Base-by-base conservation (phyloP, 257 asterid genomes). In the Linaria vulgaris region DNA sequence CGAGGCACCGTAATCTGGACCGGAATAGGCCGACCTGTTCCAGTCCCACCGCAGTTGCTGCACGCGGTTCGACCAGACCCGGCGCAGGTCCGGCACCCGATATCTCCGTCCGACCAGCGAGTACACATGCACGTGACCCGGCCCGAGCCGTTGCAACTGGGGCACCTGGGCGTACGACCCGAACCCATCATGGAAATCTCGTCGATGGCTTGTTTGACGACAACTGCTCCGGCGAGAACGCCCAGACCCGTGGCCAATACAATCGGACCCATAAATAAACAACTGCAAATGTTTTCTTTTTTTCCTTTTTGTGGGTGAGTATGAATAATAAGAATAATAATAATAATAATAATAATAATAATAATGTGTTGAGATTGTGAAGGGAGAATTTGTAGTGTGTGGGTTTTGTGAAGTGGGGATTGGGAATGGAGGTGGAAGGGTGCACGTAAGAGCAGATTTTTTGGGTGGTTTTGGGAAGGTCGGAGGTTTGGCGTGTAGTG, bases 31-130 rank as follows among this genome's bases (percentile, higher is more conserved):
- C 99, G 91, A 37, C 99, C 97, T 5, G 96, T 87, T 15, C 99
- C 99, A n/a, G 81, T 58, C 6, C 99, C 99, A 3, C 97, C 97
- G 59, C 99, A 92, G 71, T 85, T 85, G 56, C 69, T 79, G 76
- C 99, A 92, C 16, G 78, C 88, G 88, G 78, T 87, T 3, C 97
- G 94, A 59, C 99, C 97, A 23, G 97, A 89, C 38, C 99, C 96
- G 60, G 96, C 73, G 63, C 99, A 92, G 0, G 95, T 73, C 82
- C 96, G 83, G 71, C 98, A 92, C 0, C 98, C 98, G 15, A 23
- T 63, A 59, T 92, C 97, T 0, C 95, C 94, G 64, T 92, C 98
- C 46, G 96, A 85, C 98, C 98, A 92, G 10, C 99, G 96, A 15
- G 91, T 73, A 31, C 99, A 92, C 61, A 87, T 49, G 53, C 99